Percentiles rank a stretch among this genome's conserved stretches.
These are phyloP conservation scores for Cladorrhinum samala DNA, from an alignment of 495 filamentous ascomycete species.

Conservation along the genomic window DNA sequence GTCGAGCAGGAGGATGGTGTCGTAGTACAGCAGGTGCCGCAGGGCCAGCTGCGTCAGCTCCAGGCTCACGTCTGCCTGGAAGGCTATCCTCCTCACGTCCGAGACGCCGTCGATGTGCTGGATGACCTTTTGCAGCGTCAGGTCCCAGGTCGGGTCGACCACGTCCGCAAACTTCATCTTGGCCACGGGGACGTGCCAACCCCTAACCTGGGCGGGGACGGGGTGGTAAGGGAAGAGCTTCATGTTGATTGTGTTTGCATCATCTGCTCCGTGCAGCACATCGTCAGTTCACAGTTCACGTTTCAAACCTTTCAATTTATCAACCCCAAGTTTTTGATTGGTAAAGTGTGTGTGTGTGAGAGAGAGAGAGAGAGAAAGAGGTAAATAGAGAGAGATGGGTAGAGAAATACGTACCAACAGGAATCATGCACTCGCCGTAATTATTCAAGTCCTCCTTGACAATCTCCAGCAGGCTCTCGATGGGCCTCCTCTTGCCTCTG, in stretches of 20 bases:
- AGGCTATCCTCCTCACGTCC: constrained; percentile 76
- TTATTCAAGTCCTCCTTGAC: constrained; percentile 94
- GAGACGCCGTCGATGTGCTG: constrained; percentile 85
- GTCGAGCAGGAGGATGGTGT: constrained; percentile 78
- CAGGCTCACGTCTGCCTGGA: constrained; percentile 76
- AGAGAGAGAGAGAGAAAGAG: not conserved
- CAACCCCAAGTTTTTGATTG: no score
- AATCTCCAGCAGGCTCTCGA: constrained; percentile 81
- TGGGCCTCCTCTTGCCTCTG: constrained; percentile 40
- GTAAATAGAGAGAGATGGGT: no score
- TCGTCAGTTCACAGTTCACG: not conserved
- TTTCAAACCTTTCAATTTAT: no score
- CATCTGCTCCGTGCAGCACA: constrained; percentile 46
- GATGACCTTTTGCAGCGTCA: constrained; percentile 79
- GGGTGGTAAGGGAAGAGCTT: constrained; percentile 85
- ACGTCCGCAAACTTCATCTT: constrained; percentile 67
- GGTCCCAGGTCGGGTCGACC: constrained; percentile 83
- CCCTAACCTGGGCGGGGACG: constrained; percentile 66
- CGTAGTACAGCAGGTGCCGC: constrained; percentile 84
- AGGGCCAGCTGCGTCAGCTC: constrained; percentile 78
- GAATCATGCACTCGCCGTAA: constrained; percentile 97
- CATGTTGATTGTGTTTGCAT: constrained; percentile 91
- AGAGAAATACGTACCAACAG: constrained; percentile 56
- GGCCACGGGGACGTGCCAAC: constrained; percentile 86
- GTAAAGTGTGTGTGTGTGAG: no score